Base-by-base conservation (phyloP, 805 yeast species). In the Suhomyces prunicola region DNA sequence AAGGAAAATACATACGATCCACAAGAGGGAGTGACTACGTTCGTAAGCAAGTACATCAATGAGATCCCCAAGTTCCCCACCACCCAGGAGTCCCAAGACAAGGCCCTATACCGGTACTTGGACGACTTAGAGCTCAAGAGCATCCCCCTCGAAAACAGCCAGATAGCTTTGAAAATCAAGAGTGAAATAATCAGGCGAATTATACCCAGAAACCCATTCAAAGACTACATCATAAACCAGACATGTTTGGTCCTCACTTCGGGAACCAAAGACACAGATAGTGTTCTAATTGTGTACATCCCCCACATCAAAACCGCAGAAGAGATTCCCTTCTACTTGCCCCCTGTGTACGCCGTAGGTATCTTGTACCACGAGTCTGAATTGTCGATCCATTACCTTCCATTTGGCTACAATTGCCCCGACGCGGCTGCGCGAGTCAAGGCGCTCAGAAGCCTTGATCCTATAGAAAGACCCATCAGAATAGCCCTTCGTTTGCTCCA, bases 201-300 rank as follows among this genome's bases (percentile, higher is more conserved):
- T 35, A 80, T 92, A n/a, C 98, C 98, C 9, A 77, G 97, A 68
- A 92, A 92, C 63, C 96, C 97, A 0, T 84, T 82, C 64, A 87
- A 89, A 61, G 98, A 92, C 65, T 80, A 81, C 49, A 81, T 89
- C 23, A 83, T 91, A 56, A 88, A 89, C 65, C 98, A 93, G 68
- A 87, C 97, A 0, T 92, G 97, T 68, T 69, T 84, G 33, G 70
- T 82, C 1, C 70, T 78, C 65, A 72, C 72, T 4, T 59, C 59
- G 4, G 60, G 61, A 1, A 54, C 60, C 27, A 55, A 51, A 6
- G 29, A 26, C 4, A 39, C 39, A 5, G 47, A 66, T 2, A 69
- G 84, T 2, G 74, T 83, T 1, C 66, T 89, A 50, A 82, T 91
- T 10, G 80, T 87, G 0, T 93, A 91, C 67, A 76, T 86, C 1